These are phyloP conservation scores for Colletotrichum sp. DNA, from an alignment of 2,329 filamentous ascomycete genomes.

Conservation along the genomic window DNA sequence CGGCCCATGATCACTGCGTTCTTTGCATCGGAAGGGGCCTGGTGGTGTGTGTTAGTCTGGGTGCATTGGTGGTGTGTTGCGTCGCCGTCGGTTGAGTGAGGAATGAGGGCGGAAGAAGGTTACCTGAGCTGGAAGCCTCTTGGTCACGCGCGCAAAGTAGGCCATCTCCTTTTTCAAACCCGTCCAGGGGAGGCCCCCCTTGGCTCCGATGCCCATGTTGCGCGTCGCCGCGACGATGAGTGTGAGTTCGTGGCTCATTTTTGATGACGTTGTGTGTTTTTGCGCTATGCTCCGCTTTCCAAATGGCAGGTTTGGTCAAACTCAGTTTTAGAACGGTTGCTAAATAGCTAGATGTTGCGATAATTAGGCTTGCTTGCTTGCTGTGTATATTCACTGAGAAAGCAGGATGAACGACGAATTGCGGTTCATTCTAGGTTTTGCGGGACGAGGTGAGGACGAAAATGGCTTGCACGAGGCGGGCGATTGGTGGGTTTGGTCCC, in stretches of 20 bases:
- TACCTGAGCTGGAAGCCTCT: constrained; percentile 58
- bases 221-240: constrained; percentile 94
- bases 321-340: neutral
- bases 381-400: neutral
- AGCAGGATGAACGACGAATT: neutral
- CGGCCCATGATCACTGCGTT: constrained; percentile 97
- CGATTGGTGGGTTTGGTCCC: constrained; percentile 7
- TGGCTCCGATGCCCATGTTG: constrained; percentile 84
- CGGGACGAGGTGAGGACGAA: constrained; percentile 1
- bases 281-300: neutral
- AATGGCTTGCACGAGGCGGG: neutral
- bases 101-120: neutral
- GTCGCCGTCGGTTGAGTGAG: neutral
- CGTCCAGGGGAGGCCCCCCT: constrained; percentile 85
- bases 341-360: neutral
- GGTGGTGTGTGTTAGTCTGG: neutral
- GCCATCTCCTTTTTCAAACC: constrained; percentile 90
- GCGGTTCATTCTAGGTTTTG: constrained; percentile 10
- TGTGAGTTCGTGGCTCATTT: constrained; percentile 65
- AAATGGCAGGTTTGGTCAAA: neutral
- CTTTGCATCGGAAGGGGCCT: constrained; percentile 38
- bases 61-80: neutral
- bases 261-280: neutral
- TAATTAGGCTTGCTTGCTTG: neutral
- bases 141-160: constrained; percentile 92